phyloP scores from a whole-genome alignment of 2,329 filamentous ascomycete genomes.

The Colletotrichum noveboracense region DNA sequence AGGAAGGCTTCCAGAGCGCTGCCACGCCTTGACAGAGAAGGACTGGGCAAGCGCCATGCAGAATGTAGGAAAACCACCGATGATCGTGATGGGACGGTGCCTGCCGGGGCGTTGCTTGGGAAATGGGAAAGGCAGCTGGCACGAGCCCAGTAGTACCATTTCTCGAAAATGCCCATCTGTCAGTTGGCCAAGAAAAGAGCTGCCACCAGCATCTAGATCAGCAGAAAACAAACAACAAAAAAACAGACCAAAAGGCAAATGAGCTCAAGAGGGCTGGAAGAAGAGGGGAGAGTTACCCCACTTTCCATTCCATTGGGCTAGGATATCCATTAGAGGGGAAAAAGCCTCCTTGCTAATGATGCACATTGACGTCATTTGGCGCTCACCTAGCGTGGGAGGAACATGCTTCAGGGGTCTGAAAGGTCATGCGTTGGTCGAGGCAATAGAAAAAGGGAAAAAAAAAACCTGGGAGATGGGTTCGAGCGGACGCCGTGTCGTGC shows the following conservation, averaged over 20 bases:
- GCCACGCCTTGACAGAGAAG: not conserved
- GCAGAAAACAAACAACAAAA: not conserved
- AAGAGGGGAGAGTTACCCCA: not conserved
- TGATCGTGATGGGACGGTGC: not conserved
- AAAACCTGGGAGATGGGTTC: not conserved
- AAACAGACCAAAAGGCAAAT: not conserved
- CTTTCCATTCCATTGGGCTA: not conserved
- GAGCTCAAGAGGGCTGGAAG: not conserved
- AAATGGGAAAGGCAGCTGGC: not conserved
- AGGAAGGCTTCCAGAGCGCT: conserved; percentile 14
- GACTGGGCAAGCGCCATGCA: not conserved
- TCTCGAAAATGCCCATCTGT: not conserved
- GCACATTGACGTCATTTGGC: conserved; percentile 6
- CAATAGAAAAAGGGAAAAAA: not conserved
- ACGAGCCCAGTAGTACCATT: not conserved
- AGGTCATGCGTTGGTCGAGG: conserved; percentile 9
- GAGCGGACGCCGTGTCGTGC: not conserved
- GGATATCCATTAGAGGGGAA: not conserved
- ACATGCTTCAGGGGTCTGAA: conserved; percentile 10
- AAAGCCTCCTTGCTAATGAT: not conserved
- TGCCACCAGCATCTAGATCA: not conserved
- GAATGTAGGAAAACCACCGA: not conserved
- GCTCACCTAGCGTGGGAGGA: not conserved
- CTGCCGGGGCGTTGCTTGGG: not conserved
- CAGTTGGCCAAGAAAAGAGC: not conserved